Evolutionary conservation across 1,284 basidiomycete species (phyloP).

Genomic region (Ganoderma leucocontextum): DNA sequence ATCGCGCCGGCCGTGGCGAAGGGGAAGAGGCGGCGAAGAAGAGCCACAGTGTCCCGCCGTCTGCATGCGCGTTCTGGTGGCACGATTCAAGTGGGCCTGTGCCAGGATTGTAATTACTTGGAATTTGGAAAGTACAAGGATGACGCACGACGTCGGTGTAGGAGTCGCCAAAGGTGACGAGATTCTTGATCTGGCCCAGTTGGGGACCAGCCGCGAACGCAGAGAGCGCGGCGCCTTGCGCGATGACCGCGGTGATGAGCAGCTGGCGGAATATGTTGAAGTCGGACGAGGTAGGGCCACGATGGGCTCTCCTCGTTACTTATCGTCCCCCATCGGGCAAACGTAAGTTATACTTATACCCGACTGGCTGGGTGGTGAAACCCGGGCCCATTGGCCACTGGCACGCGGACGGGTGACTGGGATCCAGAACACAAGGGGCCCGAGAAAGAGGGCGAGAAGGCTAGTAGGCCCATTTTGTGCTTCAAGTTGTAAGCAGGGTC

Average conservation of each 20-base stretch:
- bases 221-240: background rate
- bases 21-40: slow-evolving; percentile 52
- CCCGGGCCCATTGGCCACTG: too few relatives aligned
- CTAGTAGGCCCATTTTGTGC: too few relatives aligned
- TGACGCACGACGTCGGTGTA: slow-evolving; percentile 49
- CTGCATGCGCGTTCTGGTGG: slow-evolving; percentile 36
- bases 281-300: background rate
- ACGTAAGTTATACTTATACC: too few relatives aligned
- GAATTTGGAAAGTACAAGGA: background rate
- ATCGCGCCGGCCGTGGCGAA: slow-evolving; percentile 53
- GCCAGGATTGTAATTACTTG: background rate
- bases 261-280: background rate
- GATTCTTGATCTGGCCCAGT: slow-evolving; percentile 50
- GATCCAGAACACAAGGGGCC: too few relatives aligned
- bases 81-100: background rate
- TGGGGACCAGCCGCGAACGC: slow-evolving; percentile 7
- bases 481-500: too few relatives aligned
- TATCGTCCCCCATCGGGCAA: too few relatives aligned
- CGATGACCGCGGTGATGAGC: background rate
- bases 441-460: too few relatives aligned
- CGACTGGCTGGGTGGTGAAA: too few relatives aligned
- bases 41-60: slow-evolving; percentile 52
- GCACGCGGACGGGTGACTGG: too few relatives aligned
- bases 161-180: slow-evolving; percentile 57
- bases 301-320: too few relatives aligned